A percentile compares a stretch with the other conserved stretches of the same genome.
Conservation (phyloP, 495 filamentous ascomycete genomes). For the Thermothielavioides terrestris region DNA sequence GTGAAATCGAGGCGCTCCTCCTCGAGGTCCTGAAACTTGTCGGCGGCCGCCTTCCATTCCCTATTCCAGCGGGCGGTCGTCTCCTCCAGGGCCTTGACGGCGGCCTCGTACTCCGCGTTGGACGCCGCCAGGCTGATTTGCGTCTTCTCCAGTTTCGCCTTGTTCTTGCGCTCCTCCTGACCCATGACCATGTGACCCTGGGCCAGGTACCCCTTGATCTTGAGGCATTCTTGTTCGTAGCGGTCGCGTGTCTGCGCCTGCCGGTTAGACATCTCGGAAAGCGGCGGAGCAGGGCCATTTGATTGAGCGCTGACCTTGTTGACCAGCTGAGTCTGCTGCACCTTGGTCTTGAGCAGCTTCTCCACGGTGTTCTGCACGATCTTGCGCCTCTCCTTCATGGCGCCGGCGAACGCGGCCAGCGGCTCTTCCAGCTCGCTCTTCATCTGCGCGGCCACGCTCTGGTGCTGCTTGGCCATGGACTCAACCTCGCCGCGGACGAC, state of each 20-base stretch:
- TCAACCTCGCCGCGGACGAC: constrained; percentile 86
- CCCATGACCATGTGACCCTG: constrained; percentile 99
- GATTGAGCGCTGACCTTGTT: constrained; percentile 77
- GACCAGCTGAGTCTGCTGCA: constrained; percentile 78
- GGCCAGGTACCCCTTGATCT: constrained; percentile 96
- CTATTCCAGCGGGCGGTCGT: constrained; percentile 94
- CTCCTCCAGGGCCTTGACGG: constrained; percentile 88
- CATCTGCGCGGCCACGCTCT: constrained; percentile 85
- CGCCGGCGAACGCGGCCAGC: constrained; percentile 80
- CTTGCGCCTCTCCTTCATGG: constrained; percentile 89
- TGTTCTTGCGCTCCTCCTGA: constrained; percentile 97
- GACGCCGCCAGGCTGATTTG: constrained; percentile 87
- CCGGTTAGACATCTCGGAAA: background rate
- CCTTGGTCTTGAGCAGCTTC: constrained; percentile 85
- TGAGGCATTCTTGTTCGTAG: constrained; percentile 94
- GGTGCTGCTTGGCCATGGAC: constrained; percentile 85
- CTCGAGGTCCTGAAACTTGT: constrained; percentile 99
- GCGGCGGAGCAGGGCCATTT: no score
- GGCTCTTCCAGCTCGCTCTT: constrained; percentile 96
- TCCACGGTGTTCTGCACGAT: constrained; percentile 91
- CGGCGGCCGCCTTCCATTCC: constrained; percentile 95
- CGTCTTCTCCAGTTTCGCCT: constrained; percentile 97
- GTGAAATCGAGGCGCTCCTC: constrained; percentile 95
- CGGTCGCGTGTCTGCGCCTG: constrained; percentile 66
- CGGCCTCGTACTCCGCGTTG: constrained; percentile 86